A percentile compares a stretch with the other conserved stretches of the same genome.
Evolutionary conservation across 306 rosid species (phyloP).

Genomic region (Vachellia collinsii): DNA sequence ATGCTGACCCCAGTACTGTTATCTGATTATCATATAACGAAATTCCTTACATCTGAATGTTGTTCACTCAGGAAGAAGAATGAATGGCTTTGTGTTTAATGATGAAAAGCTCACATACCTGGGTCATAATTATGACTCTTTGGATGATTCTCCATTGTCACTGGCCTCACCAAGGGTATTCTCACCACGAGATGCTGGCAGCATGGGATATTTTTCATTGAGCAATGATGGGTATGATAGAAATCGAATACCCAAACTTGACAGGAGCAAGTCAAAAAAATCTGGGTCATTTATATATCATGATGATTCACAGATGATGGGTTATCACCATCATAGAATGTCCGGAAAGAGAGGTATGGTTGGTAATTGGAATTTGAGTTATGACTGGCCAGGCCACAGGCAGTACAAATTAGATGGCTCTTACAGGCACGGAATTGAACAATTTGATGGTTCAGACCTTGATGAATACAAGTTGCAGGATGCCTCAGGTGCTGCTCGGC

Average conservation of each 20-base stretch:
- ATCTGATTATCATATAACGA: background rate
- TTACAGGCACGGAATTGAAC: slow-evolving; percentile 58
- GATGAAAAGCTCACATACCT: slow-evolving; percentile 68
- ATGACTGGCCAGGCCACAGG: slow-evolving; percentile 55
- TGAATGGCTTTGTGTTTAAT: slow-evolving; percentile 55
- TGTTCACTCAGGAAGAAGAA: slow-evolving; percentile 78
- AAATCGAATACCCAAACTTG: slow-evolving; percentile 53
- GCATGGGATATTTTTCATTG: slow-evolving; percentile 45
- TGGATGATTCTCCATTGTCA: slow-evolving; percentile 80
- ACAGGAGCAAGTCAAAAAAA: slow-evolving; percentile 64
- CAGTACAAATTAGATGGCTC: slow-evolving; percentile 49
- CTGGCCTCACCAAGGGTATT: slow-evolving; percentile 65
- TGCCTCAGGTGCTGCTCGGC: slow-evolving; percentile 65
- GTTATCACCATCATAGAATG: slow-evolving; percentile 46
- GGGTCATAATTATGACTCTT: slow-evolving; percentile 66
- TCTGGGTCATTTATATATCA: slow-evolving; percentile 46
- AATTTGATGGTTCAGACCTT: slow-evolving; percentile 58
- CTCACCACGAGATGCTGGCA: slow-evolving; percentile 60
- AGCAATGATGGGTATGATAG: slow-evolving; percentile 61
- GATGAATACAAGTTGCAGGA: slow-evolving; percentile 72
- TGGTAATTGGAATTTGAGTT: slow-evolving; percentile 46
- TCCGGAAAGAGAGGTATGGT: slow-evolving; percentile 57
- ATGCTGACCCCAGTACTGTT: slow-evolving; percentile 18
- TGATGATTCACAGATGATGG: slow-evolving; percentile 46
- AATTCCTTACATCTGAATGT: slow-evolving; percentile 33